Evolutionary conservation across 306 rosid species (phyloP), one percentile per base, ranked within the genome.

Genomic region (Inga oerstediana): DNA sequence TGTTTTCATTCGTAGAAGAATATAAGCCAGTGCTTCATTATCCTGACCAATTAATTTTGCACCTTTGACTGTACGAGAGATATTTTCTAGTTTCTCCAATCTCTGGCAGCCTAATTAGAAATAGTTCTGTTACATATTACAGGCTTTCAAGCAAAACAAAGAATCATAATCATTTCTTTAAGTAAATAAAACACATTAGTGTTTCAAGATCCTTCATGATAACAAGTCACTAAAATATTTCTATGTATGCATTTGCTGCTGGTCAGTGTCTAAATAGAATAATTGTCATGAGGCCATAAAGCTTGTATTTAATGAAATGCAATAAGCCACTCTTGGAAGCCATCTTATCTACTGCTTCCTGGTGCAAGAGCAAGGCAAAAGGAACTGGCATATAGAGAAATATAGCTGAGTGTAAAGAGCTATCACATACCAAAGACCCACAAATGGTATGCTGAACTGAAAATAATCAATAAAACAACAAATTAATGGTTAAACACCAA

Each of bases 41-140:
- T 96, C 98, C 88, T 92, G 93, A 69, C 93, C 88, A 80, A 96
- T 91, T 83, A 86, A 51, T 81, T 85, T 93, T 48, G 99, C 97
- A 77, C 94, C 97, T 86, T 94, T 90, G 72, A 89, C 90, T 15
- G 95, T 96, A 54, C 93, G 94, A 22, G 98, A 96, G 84, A 87
- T 91, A 79, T 85, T 94, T 88, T 96, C 99, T 81, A 96, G 82
- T 71, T 84, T 88, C 78, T 92, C 94, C 78, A 96, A 81, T 86
- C 84, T 85, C 72, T 82, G 92, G 84, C 92, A 87, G 34, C 97
- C 99, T 96, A 77, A 72, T 82, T 65, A 81, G 56, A 80, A 77
- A 61, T 35, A 54, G 46, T 79, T 61, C 54, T 43, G n/a, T 71
- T 67, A 77, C 82, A 67, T 49, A 74, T 83, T 32, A 39, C 32